These are phyloP conservation scores for Jacaranda mimosifolia DNA, from an alignment of 257 asterid genomes.

Conservation along the genomic window DNA sequence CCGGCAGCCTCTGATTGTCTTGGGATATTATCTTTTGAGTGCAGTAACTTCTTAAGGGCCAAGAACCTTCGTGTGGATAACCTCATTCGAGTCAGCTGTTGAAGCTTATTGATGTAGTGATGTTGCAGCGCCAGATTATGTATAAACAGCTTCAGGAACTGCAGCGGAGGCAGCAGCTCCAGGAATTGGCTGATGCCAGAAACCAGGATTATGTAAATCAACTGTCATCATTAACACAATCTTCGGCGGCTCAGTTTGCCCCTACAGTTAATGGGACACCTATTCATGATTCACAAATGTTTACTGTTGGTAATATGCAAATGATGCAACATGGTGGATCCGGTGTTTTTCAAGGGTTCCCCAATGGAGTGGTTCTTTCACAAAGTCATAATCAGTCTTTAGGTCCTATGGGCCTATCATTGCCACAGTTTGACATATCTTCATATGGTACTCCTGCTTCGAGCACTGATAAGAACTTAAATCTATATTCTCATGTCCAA, in stretches of 20 bases:
- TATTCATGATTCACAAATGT: conserved; percentile 54
- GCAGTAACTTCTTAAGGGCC: conserved; percentile 26
- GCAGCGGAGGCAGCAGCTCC: conserved; percentile 63
- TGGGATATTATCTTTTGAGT: conserved; percentile 17
- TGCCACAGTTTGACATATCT: conserved; percentile 48
- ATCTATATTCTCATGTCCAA: neutral
- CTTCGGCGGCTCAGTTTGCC: conserved; percentile 48
- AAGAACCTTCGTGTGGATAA: conserved; percentile 32
- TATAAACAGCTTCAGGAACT: conserved; percentile 66
- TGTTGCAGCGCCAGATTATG: conserved; percentile 69
- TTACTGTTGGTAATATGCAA: conserved; percentile 43
- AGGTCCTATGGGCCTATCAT: conserved; percentile 42
- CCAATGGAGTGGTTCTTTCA: conserved; percentile 53
- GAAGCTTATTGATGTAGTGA: conserved; percentile 36
- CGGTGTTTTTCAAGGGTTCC: conserved; percentile 47
- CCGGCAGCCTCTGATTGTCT: neutral
- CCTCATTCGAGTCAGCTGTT: conserved; percentile 29
- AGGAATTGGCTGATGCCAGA: conserved; percentile 49
- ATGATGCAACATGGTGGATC: conserved; percentile 52
- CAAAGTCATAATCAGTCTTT: conserved; percentile 50
- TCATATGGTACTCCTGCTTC: conserved; percentile 48
- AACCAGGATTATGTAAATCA: conserved; percentile 53
- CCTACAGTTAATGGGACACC: conserved; percentile 49
- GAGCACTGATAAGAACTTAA: conserved; percentile 41
- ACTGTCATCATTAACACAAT: conserved; percentile 40